These are phyloP conservation scores for Phytophthora pseudosyringae DNA, from an alignment of 352 stramenopile species.

Conservation along the genomic window DNA sequence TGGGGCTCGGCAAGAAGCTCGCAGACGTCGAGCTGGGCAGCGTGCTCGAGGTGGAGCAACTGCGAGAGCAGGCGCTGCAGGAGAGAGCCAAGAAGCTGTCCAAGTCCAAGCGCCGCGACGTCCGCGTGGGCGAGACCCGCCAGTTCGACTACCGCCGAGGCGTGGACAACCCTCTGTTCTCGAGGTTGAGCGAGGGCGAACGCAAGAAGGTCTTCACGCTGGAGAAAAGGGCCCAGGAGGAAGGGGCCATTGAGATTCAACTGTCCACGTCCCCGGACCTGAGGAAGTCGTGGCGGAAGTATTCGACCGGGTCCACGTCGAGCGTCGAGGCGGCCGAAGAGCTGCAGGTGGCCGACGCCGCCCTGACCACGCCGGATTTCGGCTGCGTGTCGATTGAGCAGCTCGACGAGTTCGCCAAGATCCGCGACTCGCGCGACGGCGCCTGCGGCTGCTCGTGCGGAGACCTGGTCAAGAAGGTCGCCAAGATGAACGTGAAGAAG, in stretches of 20 bases:
- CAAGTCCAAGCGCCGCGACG: constrained; percentile 59
- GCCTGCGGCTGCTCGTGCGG: constrained; percentile 83
- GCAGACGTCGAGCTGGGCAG: constrained; percentile 73
- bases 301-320: constrained; percentile 36
- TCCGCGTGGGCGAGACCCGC: constrained; percentile 72
- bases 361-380: constrained; percentile 63
- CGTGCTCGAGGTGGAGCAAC: constrained; percentile 73
- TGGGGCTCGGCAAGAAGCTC: constrained; percentile 70
- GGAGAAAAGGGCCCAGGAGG: constrained; percentile 35
- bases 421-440: constrained; percentile 80
- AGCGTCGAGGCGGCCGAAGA: constrained; percentile 28
- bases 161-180: constrained; percentile 80
- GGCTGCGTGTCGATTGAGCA: constrained; percentile 83
- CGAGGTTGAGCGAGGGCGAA: constrained; percentile 69
- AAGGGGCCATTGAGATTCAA: constrained; percentile 35
- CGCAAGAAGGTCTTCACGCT: constrained; percentile 72
- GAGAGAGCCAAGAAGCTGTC: constrained; percentile 64
- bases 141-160: constrained; percentile 86
- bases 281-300: constrained; percentile 40
- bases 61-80: constrained; percentile 56
- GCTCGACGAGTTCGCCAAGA: constrained; percentile 82
- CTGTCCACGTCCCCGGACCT: constrained; percentile 33
- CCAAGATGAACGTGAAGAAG: constrained; percentile 88
- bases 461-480: constrained; percentile 83
- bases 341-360: constrained; percentile 27